phyloP scores from a whole-genome alignment of 2,329 filamentous ascomycete genomes.

The Fusarium aywerte region DNA sequence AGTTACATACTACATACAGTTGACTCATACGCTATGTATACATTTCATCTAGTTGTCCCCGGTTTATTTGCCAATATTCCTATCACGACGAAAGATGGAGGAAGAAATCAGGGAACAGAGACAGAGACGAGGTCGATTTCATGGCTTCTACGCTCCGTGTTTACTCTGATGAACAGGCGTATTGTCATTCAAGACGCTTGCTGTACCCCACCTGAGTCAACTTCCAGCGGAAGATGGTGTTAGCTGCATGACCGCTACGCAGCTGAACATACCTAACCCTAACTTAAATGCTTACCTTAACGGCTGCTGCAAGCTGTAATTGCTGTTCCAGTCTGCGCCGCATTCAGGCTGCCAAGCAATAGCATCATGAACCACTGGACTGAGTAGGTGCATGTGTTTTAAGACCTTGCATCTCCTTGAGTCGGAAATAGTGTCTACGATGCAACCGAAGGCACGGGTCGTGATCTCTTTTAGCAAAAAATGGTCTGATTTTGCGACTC shows the following conservation, averaged over 20 bases:
- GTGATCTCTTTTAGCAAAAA: not conserved
- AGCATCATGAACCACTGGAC: not conserved
- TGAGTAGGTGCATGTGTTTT: not conserved
- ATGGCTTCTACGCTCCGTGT: not conserved
- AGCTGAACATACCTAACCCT: not conserved
- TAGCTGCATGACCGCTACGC: not conserved
- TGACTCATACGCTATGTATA: not conserved
- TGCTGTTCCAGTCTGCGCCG: not conserved
- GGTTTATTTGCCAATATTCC: not conserved
- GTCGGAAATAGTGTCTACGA: not conserved
- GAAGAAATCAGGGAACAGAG: no score
- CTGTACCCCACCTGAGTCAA: not conserved
- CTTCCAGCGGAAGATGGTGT: not conserved
- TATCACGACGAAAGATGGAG: not conserved
- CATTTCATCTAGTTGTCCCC: not conserved
- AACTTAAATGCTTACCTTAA: not conserved
- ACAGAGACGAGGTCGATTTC: not conserved
- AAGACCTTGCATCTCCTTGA: not conserved
- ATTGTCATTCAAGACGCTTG: not conserved
- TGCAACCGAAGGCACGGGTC: not conserved
- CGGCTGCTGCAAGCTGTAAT: not conserved
- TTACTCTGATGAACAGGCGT: not conserved
- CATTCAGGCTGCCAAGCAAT: not conserved
- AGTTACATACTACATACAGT: not conserved
- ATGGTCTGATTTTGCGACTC: not conserved